Conservation (phyloP, 2,329 filamentous ascomycete genomes). For the Ceratocystis harringtonii region DNA sequence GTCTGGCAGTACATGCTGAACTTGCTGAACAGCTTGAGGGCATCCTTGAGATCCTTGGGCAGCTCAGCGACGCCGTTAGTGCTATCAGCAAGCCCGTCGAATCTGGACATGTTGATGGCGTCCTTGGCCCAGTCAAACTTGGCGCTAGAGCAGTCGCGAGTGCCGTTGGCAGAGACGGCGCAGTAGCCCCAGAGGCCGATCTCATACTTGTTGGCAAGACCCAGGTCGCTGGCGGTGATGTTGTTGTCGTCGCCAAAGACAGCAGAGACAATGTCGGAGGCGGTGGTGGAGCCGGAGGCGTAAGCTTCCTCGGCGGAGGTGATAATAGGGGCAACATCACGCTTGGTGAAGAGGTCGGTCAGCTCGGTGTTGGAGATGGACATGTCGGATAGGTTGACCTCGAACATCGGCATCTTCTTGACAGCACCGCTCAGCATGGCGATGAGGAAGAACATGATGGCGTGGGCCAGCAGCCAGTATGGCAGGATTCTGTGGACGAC, state of each 20-base stretch:
- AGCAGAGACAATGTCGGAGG: conserved; percentile 19
- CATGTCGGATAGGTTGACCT: conserved; percentile 44
- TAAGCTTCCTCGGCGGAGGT: conserved; percentile 40
- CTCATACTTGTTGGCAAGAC: conserved; percentile 62
- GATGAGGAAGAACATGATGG: conserved; percentile 53
- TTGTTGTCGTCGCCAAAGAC: conserved; percentile 25
- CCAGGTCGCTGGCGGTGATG: conserved; percentile 42
- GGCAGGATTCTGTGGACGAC: not conserved
- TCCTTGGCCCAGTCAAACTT: conserved; percentile 65
- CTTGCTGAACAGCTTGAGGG: conserved; percentile 57
- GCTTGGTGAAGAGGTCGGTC: conserved; percentile 19
- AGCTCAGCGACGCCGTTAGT: conserved; percentile 45
- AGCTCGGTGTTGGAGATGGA: conserved; percentile 17
- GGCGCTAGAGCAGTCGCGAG: conserved; percentile 52
- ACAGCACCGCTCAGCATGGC: conserved; percentile 41
- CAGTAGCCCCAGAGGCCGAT: conserved; percentile 84
- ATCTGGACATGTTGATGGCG: conserved; percentile 47
- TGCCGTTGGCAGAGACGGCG: conserved; percentile 40
- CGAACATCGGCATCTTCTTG: conserved; percentile 44
- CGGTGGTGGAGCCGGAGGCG: conserved; percentile 43
- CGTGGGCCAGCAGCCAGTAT: conserved; percentile 22
- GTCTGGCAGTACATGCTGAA: conserved; percentile 73
- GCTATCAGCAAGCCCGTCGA: conserved; percentile 39
- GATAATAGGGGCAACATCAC: conserved; percentile 41
- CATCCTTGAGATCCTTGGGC: conserved; percentile 49